Base-by-base conservation (phyloP, 495 filamentous ascomycete species). In the Talaromyces trachyspermus region DNA sequence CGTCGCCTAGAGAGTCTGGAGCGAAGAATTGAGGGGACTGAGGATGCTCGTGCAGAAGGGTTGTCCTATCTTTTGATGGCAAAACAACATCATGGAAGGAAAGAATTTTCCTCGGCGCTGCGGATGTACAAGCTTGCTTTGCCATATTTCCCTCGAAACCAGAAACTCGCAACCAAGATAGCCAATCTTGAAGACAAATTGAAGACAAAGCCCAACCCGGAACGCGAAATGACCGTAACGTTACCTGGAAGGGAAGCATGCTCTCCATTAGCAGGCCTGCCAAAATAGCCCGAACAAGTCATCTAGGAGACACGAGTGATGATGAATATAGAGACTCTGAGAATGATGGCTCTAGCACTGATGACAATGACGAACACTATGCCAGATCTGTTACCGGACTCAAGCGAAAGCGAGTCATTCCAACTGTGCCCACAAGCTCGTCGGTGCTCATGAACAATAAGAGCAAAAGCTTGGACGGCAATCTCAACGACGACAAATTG, bases 21-120 rank as follows among this genome's bases (percentile, higher is more conserved):
- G 62, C 79, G 84, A 51, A 84, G 83, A 18, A 84, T 98, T 24
- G 85, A 92, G 18, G 80, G 74, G 19, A 71, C 78, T 12, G 84
- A 94, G 37, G 85, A 91, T 57, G 70, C 72, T 4, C 74, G 85
- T 39, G 79, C 86, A 0, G 85, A 95, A 49, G 91, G 90, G 0
- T 59, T 96, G 14, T 86, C 85, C 0, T 88, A 84, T 53, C 62
- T 96, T 44, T 72, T 96, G 12, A 90, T 95, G 78, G 92, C 89
- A 0, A 88, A 92, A 52, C 89, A 96, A 55, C 88, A 95, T 53
- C 86, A 86, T 50, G 85, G 83, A 20, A 73, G 83, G 1, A 88
- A 88, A 0, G 87, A 96, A 50, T 79, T 91, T 37, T 65, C 67
- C 3, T 86, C 79, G 19, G 89, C 90, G 0, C 61, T 98, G 53